These are phyloP conservation scores for Dianthus caryophyllus DNA, from an alignment of 148 eudicot species.

Conservation along the genomic window DNA sequence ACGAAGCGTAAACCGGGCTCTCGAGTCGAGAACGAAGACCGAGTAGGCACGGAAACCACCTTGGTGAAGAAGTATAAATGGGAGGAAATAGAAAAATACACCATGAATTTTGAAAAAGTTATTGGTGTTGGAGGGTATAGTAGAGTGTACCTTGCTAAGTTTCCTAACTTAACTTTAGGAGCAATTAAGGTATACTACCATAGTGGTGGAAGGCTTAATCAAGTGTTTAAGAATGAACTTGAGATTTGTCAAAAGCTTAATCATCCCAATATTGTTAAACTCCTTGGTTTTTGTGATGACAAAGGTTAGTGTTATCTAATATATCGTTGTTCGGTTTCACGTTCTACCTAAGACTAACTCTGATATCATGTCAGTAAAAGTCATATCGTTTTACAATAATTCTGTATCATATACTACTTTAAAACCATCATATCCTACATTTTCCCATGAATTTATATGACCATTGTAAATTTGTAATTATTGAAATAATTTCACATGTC, in stretches of 20 bases:
- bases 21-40: background rate
- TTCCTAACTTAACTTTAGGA: constrained; percentile 35
- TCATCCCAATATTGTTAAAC: constrained; percentile 58
- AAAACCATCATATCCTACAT: no score
- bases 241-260: constrained; percentile 44
- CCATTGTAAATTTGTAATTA: no score
- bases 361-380: no score
- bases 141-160: constrained; percentile 60
- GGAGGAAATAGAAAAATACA: constrained; percentile 43
- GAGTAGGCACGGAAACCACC: constrained; percentile 7
- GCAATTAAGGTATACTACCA: constrained; percentile 64
- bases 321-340: no score
- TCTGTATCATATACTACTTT: no score
- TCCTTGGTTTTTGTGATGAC: constrained; percentile 62
- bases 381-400: no score
- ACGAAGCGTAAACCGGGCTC: background rate
- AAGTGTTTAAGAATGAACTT: constrained; percentile 55
- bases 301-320: constrained; percentile 53
- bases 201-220: constrained; percentile 45
- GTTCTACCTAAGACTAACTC: no score
- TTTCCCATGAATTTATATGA: no score
- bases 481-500: no score
- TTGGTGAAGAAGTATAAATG: constrained; percentile 49
- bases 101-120: constrained; percentile 38
- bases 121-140: constrained; percentile 82